Percentiles rank a stretch among this genome's conserved stretches.
phyloP scores from a whole-genome alignment of 495 filamentous ascomycete species.

The Podospora appendiculata region DNA sequence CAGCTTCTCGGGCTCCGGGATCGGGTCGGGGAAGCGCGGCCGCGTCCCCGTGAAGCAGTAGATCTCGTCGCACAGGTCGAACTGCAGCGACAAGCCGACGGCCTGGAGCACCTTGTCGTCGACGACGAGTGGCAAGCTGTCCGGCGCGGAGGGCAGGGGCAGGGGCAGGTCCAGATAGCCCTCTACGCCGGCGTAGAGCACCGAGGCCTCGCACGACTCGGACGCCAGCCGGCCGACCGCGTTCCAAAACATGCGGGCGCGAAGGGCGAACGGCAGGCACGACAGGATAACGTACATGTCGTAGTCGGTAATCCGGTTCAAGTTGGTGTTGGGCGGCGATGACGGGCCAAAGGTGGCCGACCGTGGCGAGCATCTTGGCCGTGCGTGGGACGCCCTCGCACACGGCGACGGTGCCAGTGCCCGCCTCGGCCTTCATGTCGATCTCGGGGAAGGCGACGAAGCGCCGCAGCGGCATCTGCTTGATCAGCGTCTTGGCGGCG shows the following conservation, averaged over 20 bases:
- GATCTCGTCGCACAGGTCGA: conserved; percentile 1
- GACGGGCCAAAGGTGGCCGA: too few relatives aligned
- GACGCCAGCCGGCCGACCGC: not conserved
- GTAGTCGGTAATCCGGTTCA: conserved; percentile 1
- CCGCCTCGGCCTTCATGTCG: too few relatives aligned
- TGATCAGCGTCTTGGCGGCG: too few relatives aligned
- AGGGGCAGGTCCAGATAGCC: too few relatives aligned
- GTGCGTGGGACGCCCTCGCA: too few relatives aligned
- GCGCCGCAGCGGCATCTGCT: too few relatives aligned
- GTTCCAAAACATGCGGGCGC: conserved; percentile 6
- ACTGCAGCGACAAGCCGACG: conserved; percentile 1
- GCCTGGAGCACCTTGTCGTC: conserved; percentile 1
- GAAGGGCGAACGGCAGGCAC: conserved; percentile 2
- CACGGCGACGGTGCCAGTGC: too few relatives aligned
- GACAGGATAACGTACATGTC: conserved; percentile 6
- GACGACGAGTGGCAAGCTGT: not conserved
- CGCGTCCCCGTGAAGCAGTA: conserved; percentile 3
- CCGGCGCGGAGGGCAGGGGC: too few relatives aligned
- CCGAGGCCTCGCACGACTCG: not conserved
- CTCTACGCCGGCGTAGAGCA: too few relatives aligned
- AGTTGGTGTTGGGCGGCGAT: too few relatives aligned
- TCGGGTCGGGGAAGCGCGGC: conserved; percentile 7
- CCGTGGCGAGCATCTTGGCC: too few relatives aligned
- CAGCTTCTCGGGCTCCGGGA: conserved; percentile 1
- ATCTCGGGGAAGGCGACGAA: too few relatives aligned